Conservation (phyloP, 1,139 yeast genomes). For the Geotrichum candidum region DNA sequence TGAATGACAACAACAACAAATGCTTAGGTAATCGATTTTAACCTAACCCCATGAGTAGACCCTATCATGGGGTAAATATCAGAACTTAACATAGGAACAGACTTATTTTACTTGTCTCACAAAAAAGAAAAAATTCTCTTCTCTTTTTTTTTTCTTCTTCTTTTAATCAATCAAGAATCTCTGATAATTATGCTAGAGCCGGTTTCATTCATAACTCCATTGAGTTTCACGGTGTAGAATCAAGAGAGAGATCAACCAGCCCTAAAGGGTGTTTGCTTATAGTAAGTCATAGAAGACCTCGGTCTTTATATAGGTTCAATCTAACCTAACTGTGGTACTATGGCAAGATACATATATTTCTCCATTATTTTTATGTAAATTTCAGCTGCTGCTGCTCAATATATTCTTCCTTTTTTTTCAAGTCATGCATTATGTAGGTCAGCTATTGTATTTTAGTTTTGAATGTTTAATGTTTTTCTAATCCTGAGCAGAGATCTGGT, state of each 20-base stretch:
- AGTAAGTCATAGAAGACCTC: background rate
- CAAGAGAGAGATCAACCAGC: conserved; percentile 7
- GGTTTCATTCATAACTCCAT: background rate
- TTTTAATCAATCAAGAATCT: conserved; percentile 8
- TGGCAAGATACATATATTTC: background rate
- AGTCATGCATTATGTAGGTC: too few relatives aligned
- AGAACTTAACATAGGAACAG: background rate
- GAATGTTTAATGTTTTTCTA: too few relatives aligned
- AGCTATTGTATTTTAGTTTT: too few relatives aligned
- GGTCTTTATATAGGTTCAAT: background rate
- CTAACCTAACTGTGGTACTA: conserved; percentile 6
- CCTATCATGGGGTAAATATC: background rate
- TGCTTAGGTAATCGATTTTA: background rate
- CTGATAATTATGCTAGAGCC: conserved; percentile 13
- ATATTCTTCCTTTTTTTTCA: too few relatives aligned
- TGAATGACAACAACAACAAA: background rate
- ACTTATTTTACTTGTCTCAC: background rate
- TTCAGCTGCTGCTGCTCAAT: too few relatives aligned
- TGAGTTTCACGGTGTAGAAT: conserved; percentile 13
- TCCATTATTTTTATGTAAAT: background rate
- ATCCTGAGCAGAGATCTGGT: too few relatives aligned
- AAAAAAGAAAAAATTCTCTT: background rate
- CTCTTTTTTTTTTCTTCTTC: background rate
- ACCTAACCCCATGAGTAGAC: background rate
- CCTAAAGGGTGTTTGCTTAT: background rate